These are phyloP conservation scores for Penicillium ochrochloron DNA, from an alignment of 495 filamentous ascomycete species.

Conservation along the genomic window DNA sequence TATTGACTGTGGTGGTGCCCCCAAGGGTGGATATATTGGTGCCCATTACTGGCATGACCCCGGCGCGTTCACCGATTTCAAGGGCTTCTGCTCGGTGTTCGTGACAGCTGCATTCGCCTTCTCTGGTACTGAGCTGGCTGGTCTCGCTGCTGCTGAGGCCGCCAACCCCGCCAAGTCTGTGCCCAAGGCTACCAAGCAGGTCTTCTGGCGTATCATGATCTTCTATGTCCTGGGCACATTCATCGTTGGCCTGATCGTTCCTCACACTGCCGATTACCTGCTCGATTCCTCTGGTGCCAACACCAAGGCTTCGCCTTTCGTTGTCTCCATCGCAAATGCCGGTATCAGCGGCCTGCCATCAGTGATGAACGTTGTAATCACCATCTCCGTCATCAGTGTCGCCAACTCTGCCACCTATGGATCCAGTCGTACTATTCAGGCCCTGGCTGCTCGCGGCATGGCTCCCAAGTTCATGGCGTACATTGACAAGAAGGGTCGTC, in stretches of 20 bases:
- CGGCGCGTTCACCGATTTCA: slow-evolving; percentile 72
- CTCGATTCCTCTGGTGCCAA: slow-evolving; percentile 50
- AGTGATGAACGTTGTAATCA: slow-evolving; percentile 77
- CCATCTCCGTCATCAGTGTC: slow-evolving; percentile 68
- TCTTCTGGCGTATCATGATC: slow-evolving; percentile 75
- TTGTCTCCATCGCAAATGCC: slow-evolving; percentile 70
- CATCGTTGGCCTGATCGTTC: slow-evolving; percentile 75
- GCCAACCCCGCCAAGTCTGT: slow-evolving; percentile 66
- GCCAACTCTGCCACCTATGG: slow-evolving; percentile 68
- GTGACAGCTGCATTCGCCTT: slow-evolving; percentile 77
- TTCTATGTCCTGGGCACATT: slow-evolving; percentile 78
- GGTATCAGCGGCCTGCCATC: slow-evolving; percentile 67
- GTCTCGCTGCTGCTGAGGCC: slow-evolving; percentile 73
- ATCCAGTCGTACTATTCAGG: slow-evolving; percentile 67
- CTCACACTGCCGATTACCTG: slow-evolving; percentile 50
- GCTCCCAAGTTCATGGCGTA: slow-evolving; percentile 61
- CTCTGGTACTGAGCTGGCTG: slow-evolving; percentile 72
- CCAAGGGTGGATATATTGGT: slow-evolving; percentile 60
- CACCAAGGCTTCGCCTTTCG: slow-evolving; percentile 72
- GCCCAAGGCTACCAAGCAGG: slow-evolving; percentile 71
- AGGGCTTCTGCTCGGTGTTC: slow-evolving; percentile 73
- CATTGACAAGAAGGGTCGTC: slow-evolving; percentile 62
- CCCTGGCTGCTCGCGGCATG: slow-evolving; percentile 60
- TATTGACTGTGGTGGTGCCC: slow-evolving; percentile 69
- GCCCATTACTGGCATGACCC: slow-evolving; percentile 68